phyloP scores from a whole-genome alignment of 1,139 yeast genomes.

The Protomyces inouyei region DNA sequence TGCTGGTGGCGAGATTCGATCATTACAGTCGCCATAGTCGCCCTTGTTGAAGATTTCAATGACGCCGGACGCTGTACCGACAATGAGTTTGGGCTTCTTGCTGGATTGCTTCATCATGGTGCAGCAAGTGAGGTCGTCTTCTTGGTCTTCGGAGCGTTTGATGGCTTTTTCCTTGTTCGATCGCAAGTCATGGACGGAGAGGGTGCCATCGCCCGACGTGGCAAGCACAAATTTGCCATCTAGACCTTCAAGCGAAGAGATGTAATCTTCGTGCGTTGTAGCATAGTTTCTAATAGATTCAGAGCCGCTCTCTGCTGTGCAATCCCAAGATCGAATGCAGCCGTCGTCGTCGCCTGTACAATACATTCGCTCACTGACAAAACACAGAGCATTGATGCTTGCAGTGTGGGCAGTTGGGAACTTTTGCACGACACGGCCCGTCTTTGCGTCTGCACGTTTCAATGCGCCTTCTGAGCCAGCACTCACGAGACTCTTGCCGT shows the following conservation, averaged over 20 bases:
- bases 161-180: neutral
- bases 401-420: constrained; percentile 15
- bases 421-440: constrained; percentile 28
- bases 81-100: constrained; percentile 14
- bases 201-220: constrained; percentile 28
- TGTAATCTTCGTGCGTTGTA: constrained; percentile 26
- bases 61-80: constrained; percentile 28
- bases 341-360: constrained; percentile 31
- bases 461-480: constrained; percentile 29
- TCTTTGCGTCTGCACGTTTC: constrained; percentile 25
- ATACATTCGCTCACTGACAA: constrained; percentile 6
- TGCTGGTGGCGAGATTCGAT: constrained; percentile 11
- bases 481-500: constrained; percentile 21
- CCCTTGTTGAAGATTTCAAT: constrained; percentile 23
- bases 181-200: constrained; percentile 28
- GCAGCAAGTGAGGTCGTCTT: constrained; percentile 28
- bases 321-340: constrained; percentile 23
- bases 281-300: constrained; percentile 1
- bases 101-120: constrained; percentile 7
- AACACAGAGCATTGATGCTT: constrained; percentile 21
- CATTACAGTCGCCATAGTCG: constrained; percentile 24
- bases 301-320: neutral
- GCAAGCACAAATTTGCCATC: constrained; percentile 26
- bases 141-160: constrained; percentile 26
- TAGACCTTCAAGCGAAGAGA: constrained; percentile 25